Base-by-base conservation (phyloP, 352 stramenopile genomes). In the Phytophthora citricola region DNA sequence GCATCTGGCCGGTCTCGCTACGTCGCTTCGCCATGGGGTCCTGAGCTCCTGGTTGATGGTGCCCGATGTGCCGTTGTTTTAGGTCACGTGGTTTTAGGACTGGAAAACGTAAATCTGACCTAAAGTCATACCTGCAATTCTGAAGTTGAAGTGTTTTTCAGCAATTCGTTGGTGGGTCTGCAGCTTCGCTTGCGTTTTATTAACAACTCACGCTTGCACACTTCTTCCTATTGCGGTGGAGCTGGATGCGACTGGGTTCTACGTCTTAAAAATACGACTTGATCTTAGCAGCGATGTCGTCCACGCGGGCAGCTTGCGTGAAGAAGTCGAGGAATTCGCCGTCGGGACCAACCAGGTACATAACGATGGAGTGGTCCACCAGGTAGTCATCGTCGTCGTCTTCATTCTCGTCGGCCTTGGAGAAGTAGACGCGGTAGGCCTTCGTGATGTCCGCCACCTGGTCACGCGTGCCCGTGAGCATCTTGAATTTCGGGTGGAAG, bases 341-440 rank as follows among this genome's bases (percentile, higher is more conserved):
- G 47, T 98, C 91, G 2, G 97, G 93, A 1, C 89, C 89, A 54
- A 99, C 85, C 63, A 99, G 96, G 81, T 99, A 99, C 81, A 99
- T 97, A 36, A 99, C 98, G 80, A 99, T 99, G 31, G 95, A 99
- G 81, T 99, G 98, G 82, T 99, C 98, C 5, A 99, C 97, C n/a
- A 99, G 81, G 77, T 99, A 99, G 72, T 99, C 97, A 56, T 99
- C 97, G 74, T 99, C 97, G 64, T 96, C 87, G 39, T 95, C 86
- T 17, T 99, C 95, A 49, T 97, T 94, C 70, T 97, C 90, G 58
- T 95, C 87, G 8, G 91, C 97, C 77, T 99, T 99, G 63, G 87
- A 98, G 63, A 99, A 98, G 85, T 99, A 99, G 5, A 99, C 98
- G 59, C 98, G 92, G 78, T 99, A 99, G 34, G 97, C 95, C 68